Evolutionary conservation across 495 filamentous ascomycete genomes (phyloP), one percentile per base, ranked within the genome.

Genomic region (Daldinia vernicosa): DNA sequence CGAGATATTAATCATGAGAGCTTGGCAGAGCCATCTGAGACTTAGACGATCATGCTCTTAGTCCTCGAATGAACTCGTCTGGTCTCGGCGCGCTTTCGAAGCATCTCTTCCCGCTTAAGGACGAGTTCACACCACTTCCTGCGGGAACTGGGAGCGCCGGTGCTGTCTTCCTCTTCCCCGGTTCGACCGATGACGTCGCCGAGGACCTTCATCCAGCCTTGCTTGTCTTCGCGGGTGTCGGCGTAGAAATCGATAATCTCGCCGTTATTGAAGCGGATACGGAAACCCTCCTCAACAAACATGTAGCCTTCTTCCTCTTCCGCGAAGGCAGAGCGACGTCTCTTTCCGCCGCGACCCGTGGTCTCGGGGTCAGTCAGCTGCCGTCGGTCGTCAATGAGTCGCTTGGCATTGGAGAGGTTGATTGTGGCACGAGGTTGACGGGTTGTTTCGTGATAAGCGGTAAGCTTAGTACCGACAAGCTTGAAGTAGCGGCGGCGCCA

Each of bases 291-390:
- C 80, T 99, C 95, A 24, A 99, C 95, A 73, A 98, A 98, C 93
- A 98, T 97, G 82, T 98, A 99, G 53, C 96, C 95, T 74, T 99
- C 95, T 79, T 98, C 96, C 74, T 98, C 96, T 79, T 98, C 95
- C 7, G 96, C 94, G 73, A 99, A 99, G 28, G 92, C 95, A 58
- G 93, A 96, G 76, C 95, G 94, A 37, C 95, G 89, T 24, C 95
- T 89, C 70, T 90, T 90, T 62, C 92, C 91, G 67, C 85, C 86
- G 75, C 90, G 91, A 26, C 89, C 89, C 47, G 85, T 89, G 0
- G 89, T 92, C 76, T 93, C 91, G 63, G 89, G 92, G 69, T 97
- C 89, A 6, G 88, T 91, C 37, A 99, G 86, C 28, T 92, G 84
- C n/a, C 89, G 86, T 26, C 92, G 89, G 72, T 98, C 95, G 77